These are phyloP conservation scores for Pholiota molesta DNA, from an alignment of 768 basidiomycete species.

Conservation along the genomic window DNA sequence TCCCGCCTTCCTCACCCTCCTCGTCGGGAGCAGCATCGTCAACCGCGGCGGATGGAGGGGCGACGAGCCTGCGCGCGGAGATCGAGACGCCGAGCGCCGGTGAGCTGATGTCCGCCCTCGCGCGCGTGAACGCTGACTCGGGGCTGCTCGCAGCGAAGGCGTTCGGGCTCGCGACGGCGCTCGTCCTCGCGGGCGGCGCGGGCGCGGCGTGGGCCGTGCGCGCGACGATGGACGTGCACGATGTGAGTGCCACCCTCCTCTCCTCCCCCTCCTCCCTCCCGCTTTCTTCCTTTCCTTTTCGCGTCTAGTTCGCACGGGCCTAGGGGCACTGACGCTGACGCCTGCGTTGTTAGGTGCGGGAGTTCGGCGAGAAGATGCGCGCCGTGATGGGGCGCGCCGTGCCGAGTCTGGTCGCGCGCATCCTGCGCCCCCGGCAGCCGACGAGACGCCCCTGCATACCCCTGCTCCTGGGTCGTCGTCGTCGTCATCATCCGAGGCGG, in stretches of 20 bases:
- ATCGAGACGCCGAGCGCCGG: slow-evolving; percentile 31
- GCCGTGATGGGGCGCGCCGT: slow-evolving; percentile 44
- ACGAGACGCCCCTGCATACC: no score
- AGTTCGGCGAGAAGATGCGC: slow-evolving; percentile 66
- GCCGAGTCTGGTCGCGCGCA: no score
- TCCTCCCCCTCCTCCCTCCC: no score
- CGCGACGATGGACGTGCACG: slow-evolving; percentile 51
- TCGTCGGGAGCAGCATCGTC: slow-evolving; percentile 19
- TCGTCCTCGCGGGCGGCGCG: slow-evolving; percentile 54
- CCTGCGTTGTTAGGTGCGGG: no score
- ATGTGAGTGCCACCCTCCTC: no score
- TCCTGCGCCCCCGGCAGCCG: no score
- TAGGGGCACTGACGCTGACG: no score
- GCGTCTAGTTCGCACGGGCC: slow-evolving; percentile 4
- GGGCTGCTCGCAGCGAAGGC: slow-evolving; percentile 63
- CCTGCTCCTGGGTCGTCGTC: no score
- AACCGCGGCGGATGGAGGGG: slow-evolving; percentile 3
- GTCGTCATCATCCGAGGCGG: no score
- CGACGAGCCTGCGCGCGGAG: slow-evolving; percentile 26
- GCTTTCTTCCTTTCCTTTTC: no score
- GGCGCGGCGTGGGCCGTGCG: slow-evolving; percentile 52
- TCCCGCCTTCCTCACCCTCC: no score
- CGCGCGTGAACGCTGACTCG: slow-evolving; percentile 44
- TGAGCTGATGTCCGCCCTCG: slow-evolving; percentile 39
- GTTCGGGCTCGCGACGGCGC: slow-evolving; percentile 62